Percentiles rank a stretch among this genome's conserved stretches.
Evolutionary conservation across 2,329 filamentous ascomycete genomes (phyloP).

Genomic region (Ascochyta pisi): DNA sequence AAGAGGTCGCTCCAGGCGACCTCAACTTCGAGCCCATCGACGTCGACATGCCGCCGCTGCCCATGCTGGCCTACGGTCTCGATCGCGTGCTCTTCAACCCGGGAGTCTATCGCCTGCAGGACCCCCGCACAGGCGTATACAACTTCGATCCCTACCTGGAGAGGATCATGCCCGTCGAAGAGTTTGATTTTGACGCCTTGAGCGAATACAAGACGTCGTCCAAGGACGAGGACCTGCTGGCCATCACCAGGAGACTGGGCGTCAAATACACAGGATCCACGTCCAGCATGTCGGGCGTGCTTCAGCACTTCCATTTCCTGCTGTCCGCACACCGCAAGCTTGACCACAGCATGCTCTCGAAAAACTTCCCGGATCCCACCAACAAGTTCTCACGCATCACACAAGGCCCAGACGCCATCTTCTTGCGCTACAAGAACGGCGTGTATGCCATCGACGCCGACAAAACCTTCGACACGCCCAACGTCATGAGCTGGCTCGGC

Average conservation of each 20-base stretch:
- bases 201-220: slow-evolving; percentile 92
- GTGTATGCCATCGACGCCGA: slow-evolving; percentile 95
- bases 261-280: slow-evolving; percentile 94
- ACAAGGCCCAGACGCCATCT: slow-evolving; percentile 75
- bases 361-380: slow-evolving; percentile 67
- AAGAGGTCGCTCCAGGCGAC: slow-evolving; percentile 32
- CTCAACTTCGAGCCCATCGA: slow-evolving; percentile 49
- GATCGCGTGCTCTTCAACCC: slow-evolving; percentile 93
- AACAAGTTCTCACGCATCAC: slow-evolving; percentile 74
- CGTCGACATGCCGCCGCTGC: slow-evolving; percentile 61
- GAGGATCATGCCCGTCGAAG: slow-evolving; percentile 87
- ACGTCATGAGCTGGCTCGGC: slow-evolving; percentile 87
- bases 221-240: slow-evolving; percentile 74
- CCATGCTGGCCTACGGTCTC: slow-evolving; percentile 74
- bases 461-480: slow-evolving; percentile 86
- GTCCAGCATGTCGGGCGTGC: slow-evolving; percentile 89
- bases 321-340: slow-evolving; percentile 82
- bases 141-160: slow-evolving; percentile 97
- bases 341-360: slow-evolving; percentile 71
- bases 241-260: slow-evolving; percentile 68
- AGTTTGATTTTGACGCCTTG: slow-evolving; percentile 90
- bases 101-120: slow-evolving; percentile 87
- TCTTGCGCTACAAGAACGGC: slow-evolving; percentile 82
- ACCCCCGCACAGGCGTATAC: slow-evolving; percentile 84
- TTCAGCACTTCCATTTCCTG: slow-evolving; percentile 92